These are phyloP conservation scores for Ceratopteris richardii DNA, from an alignment of 75 land plant genomes.

Conservation along the genomic window DNA sequence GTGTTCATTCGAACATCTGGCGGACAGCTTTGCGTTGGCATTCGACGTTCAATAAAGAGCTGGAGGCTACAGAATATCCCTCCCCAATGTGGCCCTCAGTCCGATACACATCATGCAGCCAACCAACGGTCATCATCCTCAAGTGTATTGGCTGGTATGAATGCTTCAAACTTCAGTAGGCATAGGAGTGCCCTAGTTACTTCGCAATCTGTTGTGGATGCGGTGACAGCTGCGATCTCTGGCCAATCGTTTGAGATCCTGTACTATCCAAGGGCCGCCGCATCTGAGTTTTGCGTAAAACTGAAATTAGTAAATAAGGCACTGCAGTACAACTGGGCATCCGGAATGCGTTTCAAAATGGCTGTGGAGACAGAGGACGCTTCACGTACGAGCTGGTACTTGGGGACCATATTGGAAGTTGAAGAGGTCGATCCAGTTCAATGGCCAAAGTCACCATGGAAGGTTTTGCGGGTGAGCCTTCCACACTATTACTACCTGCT, in stretches of 20 bases:
- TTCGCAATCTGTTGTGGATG: constrained; percentile 21
- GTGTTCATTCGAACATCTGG: constrained; percentile 62
- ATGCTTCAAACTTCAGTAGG: too few species aligned
- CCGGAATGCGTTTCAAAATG: constrained; percentile 93
- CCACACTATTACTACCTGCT: too few species aligned
- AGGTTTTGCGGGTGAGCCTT: constrained; percentile 63
- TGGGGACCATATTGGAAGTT: constrained; percentile 72
- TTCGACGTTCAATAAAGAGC: constrained; percentile 26
- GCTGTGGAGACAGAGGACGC: constrained; percentile 86
- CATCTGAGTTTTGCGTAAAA: constrained; percentile 77
- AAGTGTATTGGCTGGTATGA: too few species aligned
- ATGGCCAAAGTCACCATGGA: constrained; percentile 92
- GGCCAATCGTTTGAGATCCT: constrained; percentile 76
- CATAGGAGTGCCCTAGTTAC: too few species aligned
- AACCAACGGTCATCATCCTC: too few species aligned
- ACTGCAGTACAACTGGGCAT: constrained; percentile 49
- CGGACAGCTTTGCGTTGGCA: constrained; percentile 3
- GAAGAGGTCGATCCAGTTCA: constrained; percentile 68
- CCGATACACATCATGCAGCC: too few species aligned
- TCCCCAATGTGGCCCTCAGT: too few species aligned
- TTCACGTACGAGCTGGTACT: constrained; percentile 84
- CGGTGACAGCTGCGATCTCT: constrained; percentile 41
- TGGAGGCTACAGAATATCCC: constrained; percentile 37
- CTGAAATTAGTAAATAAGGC: constrained; percentile 48
- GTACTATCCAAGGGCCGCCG: constrained; percentile 68